Conservation (phyloP, 805 yeast genomes). For the Saturnispora gosingensis region DNA sequence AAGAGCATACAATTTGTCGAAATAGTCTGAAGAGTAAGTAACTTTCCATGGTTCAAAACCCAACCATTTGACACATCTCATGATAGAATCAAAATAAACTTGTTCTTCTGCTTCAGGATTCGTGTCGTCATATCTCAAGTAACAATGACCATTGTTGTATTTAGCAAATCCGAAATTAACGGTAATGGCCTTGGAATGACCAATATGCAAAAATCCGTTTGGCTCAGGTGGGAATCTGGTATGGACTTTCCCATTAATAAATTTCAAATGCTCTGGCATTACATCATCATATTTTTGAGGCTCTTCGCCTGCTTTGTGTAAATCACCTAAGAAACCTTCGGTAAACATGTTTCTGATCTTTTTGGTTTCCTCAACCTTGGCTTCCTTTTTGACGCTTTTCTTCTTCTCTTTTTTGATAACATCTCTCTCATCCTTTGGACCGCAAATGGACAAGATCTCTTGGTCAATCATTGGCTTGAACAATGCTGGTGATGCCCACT, state of each 20-base stretch:
- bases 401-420: constrained; percentile 68
- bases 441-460: constrained; percentile 60
- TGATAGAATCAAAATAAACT: constrained; percentile 73
- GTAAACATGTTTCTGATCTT: constrained; percentile 68
- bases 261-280: constrained; percentile 68
- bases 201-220: constrained; percentile 93
- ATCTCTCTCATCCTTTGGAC: constrained; percentile 97
- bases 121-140: constrained; percentile 92
- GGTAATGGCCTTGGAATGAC: constrained; percentile 96
- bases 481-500: constrained; percentile 85
- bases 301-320: constrained; percentile 93
- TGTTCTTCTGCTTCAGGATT: constrained; percentile 99
- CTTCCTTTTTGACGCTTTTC: constrained; percentile 30
- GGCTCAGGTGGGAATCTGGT: constrained; percentile 99
- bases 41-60: constrained; percentile 92
- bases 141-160: constrained; percentile 77
- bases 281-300: constrained; percentile 84
- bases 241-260: constrained; percentile 72
- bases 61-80: constrained; percentile 82
- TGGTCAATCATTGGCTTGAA: constrained; percentile 85
- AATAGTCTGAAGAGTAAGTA: constrained; percentile 94
- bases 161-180: constrained; percentile 97
- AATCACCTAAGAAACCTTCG: constrained; percentile 92
- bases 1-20: constrained; percentile 76
- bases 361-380: constrained; percentile 18